Base-by-base conservation (phyloP, 163 green algal species). In the Coccomyxa subellipsoidea region DNA sequence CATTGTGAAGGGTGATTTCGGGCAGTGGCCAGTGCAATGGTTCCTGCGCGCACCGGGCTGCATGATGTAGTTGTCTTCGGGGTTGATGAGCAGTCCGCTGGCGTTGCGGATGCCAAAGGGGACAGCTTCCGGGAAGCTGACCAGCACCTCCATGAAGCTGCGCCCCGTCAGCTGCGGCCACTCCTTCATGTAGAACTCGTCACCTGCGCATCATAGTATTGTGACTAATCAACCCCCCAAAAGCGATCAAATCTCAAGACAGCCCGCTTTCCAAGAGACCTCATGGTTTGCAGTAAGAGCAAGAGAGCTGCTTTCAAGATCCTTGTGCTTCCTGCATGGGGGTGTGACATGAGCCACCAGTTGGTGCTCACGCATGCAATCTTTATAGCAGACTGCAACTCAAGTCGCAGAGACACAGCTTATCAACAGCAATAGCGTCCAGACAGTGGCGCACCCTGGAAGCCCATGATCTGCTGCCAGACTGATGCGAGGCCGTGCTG, bases 181-280 rank as follows among this genome's bases (percentile, higher is more conserved):
- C 23, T 86, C 59, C 81, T 85, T 80, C 34, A 88, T 82, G 85
- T 93, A 93, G 78, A 93, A 93, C 81, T 93, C 90, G 71, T 85
- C 84, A 9, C 83, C 86, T 84, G 80, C 38, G 32, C 31, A 8
- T n/a, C n/a, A n/a, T n/a, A n/a, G n/a, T n/a, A n/a, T n/a, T n/a
- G n/a, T n/a, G n/a, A n/a, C n/a, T n/a, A n/a, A n/a, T n/a, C n/a
- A n/a, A n/a, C n/a, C n/a, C n/a, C n/a, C n/a, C n/a, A n/a, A n/a
- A n/a, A n/a, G n/a, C n/a, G n/a, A n/a, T n/a, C n/a, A n/a, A n/a
- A n/a, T n/a, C n/a, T n/a, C n/a, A n/a, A n/a, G n/a, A n/a, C n/a
- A n/a, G n/a, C n/a, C n/a, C n/a, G n/a, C n/a, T n/a, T n/a, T n/a
- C n/a, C n/a, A n/a, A n/a, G n/a, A n/a, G n/a, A n/a, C n/a, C n/a